Evolutionary conservation across 345 rosid genomes (phyloP).

Genomic region (Chamaenerion angustifolium): DNA sequence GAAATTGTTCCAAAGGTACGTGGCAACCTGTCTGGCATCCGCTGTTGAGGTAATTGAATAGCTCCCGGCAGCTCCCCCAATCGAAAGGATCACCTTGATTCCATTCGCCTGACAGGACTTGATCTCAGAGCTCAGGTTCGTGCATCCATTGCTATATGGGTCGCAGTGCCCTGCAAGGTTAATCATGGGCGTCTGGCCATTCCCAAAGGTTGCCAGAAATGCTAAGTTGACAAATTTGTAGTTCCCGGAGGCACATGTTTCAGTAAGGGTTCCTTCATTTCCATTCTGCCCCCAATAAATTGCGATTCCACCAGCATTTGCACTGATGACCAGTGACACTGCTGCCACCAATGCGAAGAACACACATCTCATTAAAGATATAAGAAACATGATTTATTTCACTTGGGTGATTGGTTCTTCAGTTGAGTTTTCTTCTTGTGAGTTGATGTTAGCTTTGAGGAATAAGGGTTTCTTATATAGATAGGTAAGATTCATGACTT

Average conservation of each 20-base stretch:
- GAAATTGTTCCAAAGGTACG: conserved; percentile 1
- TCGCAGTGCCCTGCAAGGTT: conserved; percentile 3
- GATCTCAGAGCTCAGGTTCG: conserved; percentile 1
- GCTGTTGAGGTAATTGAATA: conserved; percentile 1
- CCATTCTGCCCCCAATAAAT: conserved; percentile 4
- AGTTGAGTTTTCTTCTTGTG: too few species aligned
- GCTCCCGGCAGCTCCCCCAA: conserved; percentile 1
- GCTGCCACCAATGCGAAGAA: too few species aligned
- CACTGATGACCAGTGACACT: not conserved
- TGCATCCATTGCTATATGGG: conserved; percentile 1
- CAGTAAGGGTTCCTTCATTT: not conserved
- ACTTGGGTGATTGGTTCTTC: too few species aligned
- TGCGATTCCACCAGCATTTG: conserved; percentile 2
- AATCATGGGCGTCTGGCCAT: not conserved
- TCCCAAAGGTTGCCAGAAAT: conserved; percentile 1
- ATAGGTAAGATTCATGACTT: too few species aligned
- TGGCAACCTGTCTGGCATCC: not conserved
- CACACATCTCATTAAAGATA: too few species aligned
- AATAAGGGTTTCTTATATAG: too few species aligned
- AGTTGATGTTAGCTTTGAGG: too few species aligned
- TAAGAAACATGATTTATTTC: too few species aligned
- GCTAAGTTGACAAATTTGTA: conserved; percentile 1
- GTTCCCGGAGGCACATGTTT: conserved; percentile 2
- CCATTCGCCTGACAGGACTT: conserved; percentile 2
- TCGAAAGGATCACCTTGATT: conserved; percentile 3